Evolutionary conservation across 257 asterid species (phyloP).

Genomic region (Salvia miltiorrhiza): DNA sequence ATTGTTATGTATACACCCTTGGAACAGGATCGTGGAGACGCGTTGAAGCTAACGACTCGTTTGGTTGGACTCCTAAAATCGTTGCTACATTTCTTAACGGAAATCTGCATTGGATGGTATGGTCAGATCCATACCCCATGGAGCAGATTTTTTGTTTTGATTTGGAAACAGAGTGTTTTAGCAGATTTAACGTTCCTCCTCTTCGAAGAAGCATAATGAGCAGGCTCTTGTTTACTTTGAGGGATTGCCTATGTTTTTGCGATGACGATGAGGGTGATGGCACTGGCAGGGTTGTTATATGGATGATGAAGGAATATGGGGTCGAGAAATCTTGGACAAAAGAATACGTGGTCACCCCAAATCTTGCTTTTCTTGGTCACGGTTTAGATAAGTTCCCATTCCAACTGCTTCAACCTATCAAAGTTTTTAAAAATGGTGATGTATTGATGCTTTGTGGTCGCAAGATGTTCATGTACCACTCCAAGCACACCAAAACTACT

Average conservation of each 20-base stretch:
- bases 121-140: neutral
- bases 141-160: slow-evolving; percentile 30
- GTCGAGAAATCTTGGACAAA: slow-evolving; percentile 37
- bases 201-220: neutral
- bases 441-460: too few relatives aligned
- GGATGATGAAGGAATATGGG: slow-evolving; percentile 52
- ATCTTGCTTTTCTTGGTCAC: too few relatives aligned
- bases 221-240: slow-evolving; percentile 13
- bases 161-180: slow-evolving; percentile 32
- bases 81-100: slow-evolving; percentile 29
- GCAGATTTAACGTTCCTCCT: slow-evolving; percentile 12
- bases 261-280: too few relatives aligned
- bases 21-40: slow-evolving; percentile 42
- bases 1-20: slow-evolving; percentile 37
- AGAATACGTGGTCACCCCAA: too few relatives aligned
- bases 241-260: too few relatives aligned
- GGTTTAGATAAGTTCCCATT: too few relatives aligned
- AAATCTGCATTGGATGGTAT: slow-evolving; percentile 43
- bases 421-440: too few relatives aligned
- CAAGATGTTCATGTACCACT: too few relatives aligned
- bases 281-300: slow-evolving; percentile 32
- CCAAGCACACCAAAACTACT: too few relatives aligned
- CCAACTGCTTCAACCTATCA: too few relatives aligned
- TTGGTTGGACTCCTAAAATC: too few relatives aligned
- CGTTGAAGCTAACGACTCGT: neutral